Base-by-base conservation (phyloP, 768 basidiomycete genomes). In the Suillus alpinus region DNA sequence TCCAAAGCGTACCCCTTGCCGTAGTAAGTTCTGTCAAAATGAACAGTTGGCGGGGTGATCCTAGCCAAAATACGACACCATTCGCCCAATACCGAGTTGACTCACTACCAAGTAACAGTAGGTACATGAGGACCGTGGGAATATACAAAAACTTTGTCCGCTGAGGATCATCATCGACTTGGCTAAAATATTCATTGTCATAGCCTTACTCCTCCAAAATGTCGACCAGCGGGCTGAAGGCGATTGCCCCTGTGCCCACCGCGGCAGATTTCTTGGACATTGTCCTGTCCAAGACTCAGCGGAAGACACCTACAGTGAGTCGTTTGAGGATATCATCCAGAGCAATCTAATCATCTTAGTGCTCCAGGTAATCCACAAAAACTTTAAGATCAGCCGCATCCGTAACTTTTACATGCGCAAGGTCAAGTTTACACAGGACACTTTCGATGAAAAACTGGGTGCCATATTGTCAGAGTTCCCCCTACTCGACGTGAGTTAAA, bases 341-440 rank as follows among this genome's bases (percentile, higher is more conserved):
- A 36, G 41, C 47, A 10, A 56, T 43, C 43, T 58, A n/a, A 39
- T 46, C n/a, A n/a, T 31, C 41, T 56, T 43, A 63, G 29, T 43
- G 20, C 12, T 14, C 41, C 65, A 94, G 92, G 94, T 95, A 66
- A 98, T 98, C 73, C 97, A 98, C 78, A 98, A 97, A 83, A 98
- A 98, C 81, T 98, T 97, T 82, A 98, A 99, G 81, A 99, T 99
- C 76, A 95, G 94, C 66, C 90, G 96, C 67, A 98, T 98, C 78
- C 86, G 96, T 63, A 94, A 94, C 69, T 94, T 94, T 71, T 97
- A 99, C 76, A 98, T 98, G 96, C 88, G 96, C 74, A 99, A 99
- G 76, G 96, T 99, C 78, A 98, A 96, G 76, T 98, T 97, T 75
- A 95, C 95, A 3, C 95, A 98, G 75, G 95, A 98, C 71, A 82